Evolutionary conservation across 768 basidiomycete species (phyloP), one percentile per base, ranked within the genome.

Genomic region (Lanmaoa rubissima): DNA sequence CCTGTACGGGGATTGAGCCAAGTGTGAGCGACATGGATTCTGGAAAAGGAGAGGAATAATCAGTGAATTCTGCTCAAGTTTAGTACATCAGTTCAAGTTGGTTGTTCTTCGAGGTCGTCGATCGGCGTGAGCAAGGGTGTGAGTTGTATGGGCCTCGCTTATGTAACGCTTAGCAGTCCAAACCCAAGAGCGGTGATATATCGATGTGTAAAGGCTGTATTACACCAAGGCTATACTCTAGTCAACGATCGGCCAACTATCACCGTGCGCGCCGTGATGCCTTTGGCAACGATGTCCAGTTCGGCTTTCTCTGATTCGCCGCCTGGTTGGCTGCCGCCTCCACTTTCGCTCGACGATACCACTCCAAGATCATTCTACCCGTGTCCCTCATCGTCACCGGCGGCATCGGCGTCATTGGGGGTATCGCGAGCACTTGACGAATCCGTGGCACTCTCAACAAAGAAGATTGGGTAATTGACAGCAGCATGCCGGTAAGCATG

Each of bases 401-500:
- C 14, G 63, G 48, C 47, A 41, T 52, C 42, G 54, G 28, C 14
- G 31, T 13, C 16, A n/a, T 43, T 0, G 61, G 62, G 2, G 74
- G 72, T 56, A 80, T 73, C 48, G 65, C 62, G 26, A 81, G 67
- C 11, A 65, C 48, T 28, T 67, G 68, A 35, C 83, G 78, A 40
- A 84, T 69, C 9, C 69, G 65, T 21, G 76, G 72, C 10, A 68
- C 60, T 36, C 78, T 78, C 24, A 87, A 69, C 48, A 82, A 9
- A 10, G 69, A 31, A 6, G 80, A 77, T 63, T 88, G 87, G 12
- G 77, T 31, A 36, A 77, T 69, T 34, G 82, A 75, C 54, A 79
- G 44, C 4, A 58, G 1, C 65, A 83, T 77, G 57, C 84, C 80
- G 40, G 80, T 76, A 3, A 79, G 67, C 72, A 87, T 75, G 71